Evolutionary conservation across 768 basidiomycete species (phyloP).

Genomic region (Pisolithus sp.): DNA sequence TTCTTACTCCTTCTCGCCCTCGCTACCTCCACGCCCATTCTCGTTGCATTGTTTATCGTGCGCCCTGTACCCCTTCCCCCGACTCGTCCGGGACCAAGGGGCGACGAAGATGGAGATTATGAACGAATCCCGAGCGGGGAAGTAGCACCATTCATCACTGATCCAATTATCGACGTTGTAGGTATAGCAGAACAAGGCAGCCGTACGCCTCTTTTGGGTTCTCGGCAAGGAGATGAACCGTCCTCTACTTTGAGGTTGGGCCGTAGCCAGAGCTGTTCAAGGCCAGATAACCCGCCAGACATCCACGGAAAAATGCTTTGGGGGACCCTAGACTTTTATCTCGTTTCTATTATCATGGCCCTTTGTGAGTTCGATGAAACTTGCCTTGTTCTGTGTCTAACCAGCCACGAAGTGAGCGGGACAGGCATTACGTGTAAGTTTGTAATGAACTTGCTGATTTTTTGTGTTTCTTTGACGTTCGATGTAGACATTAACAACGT

Average conservation of each 20-base stretch:
- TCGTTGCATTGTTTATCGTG: conserved; percentile 70
- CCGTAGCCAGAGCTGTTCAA: too few species aligned
- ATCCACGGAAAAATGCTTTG: conserved; percentile 51
- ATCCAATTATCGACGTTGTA: neutral
- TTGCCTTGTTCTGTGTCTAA: neutral
- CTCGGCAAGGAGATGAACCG: neutral
- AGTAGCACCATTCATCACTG: neutral
- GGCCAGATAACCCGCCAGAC: conserved; percentile 32
- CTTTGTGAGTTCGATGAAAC: conserved; percentile 37
- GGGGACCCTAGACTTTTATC: conserved; percentile 54
- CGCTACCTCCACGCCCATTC: conserved; percentile 75
- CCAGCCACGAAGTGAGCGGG: conserved; percentile 47
- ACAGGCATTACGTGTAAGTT: conserved; percentile 66
- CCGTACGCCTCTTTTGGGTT: neutral
- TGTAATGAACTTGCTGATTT: conserved; percentile 11
- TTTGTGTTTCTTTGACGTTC: conserved; percentile 7
- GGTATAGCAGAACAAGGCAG: neutral
- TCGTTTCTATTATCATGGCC: conserved; percentile 49
- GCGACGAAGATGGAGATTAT: neutral
- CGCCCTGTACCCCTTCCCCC: neutral
- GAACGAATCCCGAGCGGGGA: neutral
- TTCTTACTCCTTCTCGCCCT: conserved; percentile 71
- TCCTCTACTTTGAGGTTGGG: neutral
- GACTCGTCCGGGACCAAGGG: neutral
- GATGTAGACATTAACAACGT: conserved; percentile 74